Evolutionary conservation across 495 filamentous ascomycete genomes (phyloP).

Genomic region (Neurospora pannonica): DNA sequence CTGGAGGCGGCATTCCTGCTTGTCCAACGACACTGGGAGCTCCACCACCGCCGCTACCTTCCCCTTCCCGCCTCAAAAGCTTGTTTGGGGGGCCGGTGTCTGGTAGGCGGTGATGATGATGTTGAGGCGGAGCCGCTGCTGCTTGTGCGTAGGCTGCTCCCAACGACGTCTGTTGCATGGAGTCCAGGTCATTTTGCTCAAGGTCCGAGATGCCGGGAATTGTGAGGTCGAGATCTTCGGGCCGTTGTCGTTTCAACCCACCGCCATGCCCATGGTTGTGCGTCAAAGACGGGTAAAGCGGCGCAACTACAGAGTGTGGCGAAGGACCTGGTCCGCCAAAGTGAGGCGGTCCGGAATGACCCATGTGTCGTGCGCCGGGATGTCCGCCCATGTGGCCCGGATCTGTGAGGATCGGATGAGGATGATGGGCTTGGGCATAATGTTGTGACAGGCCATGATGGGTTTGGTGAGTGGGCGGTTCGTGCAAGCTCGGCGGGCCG

Average conservation of each 20-base stretch:
- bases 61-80: slow-evolving; percentile 43
- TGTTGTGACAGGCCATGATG: slow-evolving; percentile 43
- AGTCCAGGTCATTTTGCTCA: slow-evolving; percentile 38
- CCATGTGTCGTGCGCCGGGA: slow-evolving; percentile 35
- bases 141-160: slow-evolving; percentile 33
- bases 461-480: slow-evolving; percentile 32
- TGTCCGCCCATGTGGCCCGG: slow-evolving; percentile 35
- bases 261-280: slow-evolving; percentile 30
- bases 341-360: slow-evolving; percentile 36
- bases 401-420: slow-evolving; percentile 41
- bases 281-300: slow-evolving; percentile 37
- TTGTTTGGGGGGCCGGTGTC: slow-evolving; percentile 51
- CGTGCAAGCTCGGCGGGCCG: slow-evolving; percentile 30
- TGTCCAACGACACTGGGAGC: slow-evolving; percentile 69
- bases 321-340: slow-evolving; percentile 31
- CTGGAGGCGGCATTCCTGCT: slow-evolving; percentile 72
- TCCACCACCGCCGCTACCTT: slow-evolving; percentile 33
- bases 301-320: slow-evolving; percentile 32
- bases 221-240: slow-evolving; percentile 41
- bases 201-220: slow-evolving; percentile 39
- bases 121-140: slow-evolving; percentile 35
- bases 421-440: slow-evolving; percentile 38
- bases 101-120: slow-evolving; percentile 68
- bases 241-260: slow-evolving; percentile 37
- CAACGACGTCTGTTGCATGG: slow-evolving; percentile 40